These are phyloP conservation scores for Tolypocladium tundrense DNA, from an alignment of 2,329 filamentous ascomycete species.

Conservation along the genomic window DNA sequence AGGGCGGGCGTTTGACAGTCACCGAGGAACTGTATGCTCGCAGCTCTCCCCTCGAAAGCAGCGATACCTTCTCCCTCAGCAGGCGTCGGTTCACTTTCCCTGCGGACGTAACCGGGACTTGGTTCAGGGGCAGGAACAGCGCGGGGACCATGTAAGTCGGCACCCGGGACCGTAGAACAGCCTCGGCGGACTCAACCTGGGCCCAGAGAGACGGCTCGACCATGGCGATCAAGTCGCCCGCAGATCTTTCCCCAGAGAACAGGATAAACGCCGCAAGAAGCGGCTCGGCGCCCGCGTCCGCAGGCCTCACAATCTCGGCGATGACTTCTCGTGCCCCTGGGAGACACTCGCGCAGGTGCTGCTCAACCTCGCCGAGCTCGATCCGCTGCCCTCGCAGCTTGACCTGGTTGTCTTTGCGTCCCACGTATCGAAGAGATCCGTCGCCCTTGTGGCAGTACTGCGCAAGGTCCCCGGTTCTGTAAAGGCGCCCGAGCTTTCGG, in stretches of 20 bases:
- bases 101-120: not conserved
- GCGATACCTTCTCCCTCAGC: not conserved
- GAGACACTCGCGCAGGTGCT: not conserved
- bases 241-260: not conserved
- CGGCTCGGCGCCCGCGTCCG: not conserved
- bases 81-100: slow-evolving; percentile 1
- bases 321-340: not conserved
- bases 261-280: slow-evolving; percentile 1
- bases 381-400: slow-evolving; percentile 12
- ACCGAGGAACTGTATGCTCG: not conserved
- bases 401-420: slow-evolving; percentile 11
- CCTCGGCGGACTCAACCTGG: not conserved
- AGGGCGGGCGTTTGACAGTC: not conserved
- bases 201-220: not conserved
- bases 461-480: slow-evolving; percentile 10
- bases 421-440: slow-evolving; percentile 6
- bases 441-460: slow-evolving; percentile 7
- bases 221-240: not conserved
- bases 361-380: slow-evolving; percentile 12
- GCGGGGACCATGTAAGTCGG: slow-evolving; percentile 6
- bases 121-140: slow-evolving; percentile 3
- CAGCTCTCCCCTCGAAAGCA: not conserved
- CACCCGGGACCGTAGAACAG: not conserved
- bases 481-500: slow-evolving; percentile 6
- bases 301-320: slow-evolving; percentile 1